phyloP scores from a whole-genome alignment of 2,329 filamentous ascomycete species.

The Periconia macrospinosa region DNA sequence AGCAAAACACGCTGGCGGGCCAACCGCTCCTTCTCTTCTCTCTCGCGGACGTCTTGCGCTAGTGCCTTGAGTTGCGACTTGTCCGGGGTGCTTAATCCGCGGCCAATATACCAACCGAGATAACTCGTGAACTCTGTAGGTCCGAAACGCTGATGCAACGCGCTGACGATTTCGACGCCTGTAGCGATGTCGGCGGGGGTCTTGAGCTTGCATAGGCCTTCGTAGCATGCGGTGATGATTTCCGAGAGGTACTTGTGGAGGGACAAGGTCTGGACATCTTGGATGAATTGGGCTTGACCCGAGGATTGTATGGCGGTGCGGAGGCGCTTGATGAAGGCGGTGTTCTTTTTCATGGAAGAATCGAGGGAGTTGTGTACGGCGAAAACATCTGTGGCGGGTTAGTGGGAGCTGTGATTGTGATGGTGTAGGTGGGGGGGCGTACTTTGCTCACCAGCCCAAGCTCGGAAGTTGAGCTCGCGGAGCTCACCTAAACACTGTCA shows the following conservation, averaged over 20 bases:
- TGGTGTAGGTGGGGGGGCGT: constrained; percentile 24
- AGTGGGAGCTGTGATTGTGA: constrained; percentile 11
- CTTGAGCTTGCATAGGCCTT: constrained; percentile 90
- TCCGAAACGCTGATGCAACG: constrained; percentile 93
- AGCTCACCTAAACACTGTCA: constrained; percentile 70
- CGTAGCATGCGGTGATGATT: constrained; percentile 93
- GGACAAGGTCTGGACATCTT: constrained; percentile 87
- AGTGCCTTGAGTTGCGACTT: constrained; percentile 80
- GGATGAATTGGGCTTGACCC: constrained; percentile 79
- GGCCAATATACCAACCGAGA: constrained; percentile 88
- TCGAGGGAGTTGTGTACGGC: constrained; percentile 78
- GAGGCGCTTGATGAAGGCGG: constrained; percentile 94
- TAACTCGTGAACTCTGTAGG: constrained; percentile 87
- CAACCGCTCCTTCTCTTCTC: constrained; percentile 93
- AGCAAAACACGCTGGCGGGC: constrained; percentile 82
- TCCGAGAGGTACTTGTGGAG: constrained; percentile 96
- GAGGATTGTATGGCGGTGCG: constrained; percentile 84
- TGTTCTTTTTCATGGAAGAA: constrained; percentile 97
- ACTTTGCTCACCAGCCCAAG: constrained; percentile 91
- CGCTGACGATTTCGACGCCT: constrained; percentile 89
- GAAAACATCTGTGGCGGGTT: constrained; percentile 67
- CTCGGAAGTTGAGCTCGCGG: constrained; percentile 81
- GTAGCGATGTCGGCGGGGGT: constrained; percentile 88
- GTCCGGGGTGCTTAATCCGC: constrained; percentile 88
- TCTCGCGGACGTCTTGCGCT: constrained; percentile 79